A percentile compares a stretch with the other conserved stretches of the same genome.
Conservation (phyloP, 352 stramenopile species). For the Phytophthora litchii region DNA sequence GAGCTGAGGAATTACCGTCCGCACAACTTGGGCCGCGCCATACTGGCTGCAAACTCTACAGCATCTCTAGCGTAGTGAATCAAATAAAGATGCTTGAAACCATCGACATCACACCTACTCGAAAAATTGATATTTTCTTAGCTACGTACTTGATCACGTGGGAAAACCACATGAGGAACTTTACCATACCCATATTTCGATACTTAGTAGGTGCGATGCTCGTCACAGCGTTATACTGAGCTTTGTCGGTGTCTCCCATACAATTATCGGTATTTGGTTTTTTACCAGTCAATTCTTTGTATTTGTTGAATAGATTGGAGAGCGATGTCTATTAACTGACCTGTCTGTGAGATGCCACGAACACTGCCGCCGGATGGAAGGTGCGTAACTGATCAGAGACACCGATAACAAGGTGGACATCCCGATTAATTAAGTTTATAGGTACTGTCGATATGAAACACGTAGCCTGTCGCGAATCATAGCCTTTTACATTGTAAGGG, state of each 20-base stretch:
- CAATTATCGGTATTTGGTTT: background rate
- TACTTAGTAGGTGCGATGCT: background rate
- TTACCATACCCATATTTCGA: background rate
- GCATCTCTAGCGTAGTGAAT: conserved; percentile 12
- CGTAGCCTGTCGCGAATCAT: background rate
- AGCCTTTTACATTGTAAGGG: conserved; percentile 9
- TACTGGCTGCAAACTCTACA: background rate
- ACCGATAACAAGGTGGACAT: conserved; percentile 4
- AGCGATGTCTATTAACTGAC: background rate
- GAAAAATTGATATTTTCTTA: background rate
- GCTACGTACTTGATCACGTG: background rate
- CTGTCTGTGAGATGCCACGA: conserved; percentile 1
- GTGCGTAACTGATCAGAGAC: conserved; percentile 4
- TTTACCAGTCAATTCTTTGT: background rate
- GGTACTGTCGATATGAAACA: conserved; percentile 9
- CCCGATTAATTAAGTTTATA: conserved; percentile 8
- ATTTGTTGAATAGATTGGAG: background rate
- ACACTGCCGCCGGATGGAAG: conserved; percentile 1
- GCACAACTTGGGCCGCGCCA: background rate
- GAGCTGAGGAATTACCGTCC: background rate
- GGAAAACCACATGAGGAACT: background rate
- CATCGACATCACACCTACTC: background rate
- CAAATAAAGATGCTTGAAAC: conserved; percentile 14
- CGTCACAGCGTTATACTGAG: background rate
- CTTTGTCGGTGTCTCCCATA: background rate